A percentile compares a stretch with the other conserved stretches of the same genome.
Evolutionary conservation across 2,329 filamentous ascomycete genomes (phyloP).

Genomic region (Myriosclerotinia curreyana): DNA sequence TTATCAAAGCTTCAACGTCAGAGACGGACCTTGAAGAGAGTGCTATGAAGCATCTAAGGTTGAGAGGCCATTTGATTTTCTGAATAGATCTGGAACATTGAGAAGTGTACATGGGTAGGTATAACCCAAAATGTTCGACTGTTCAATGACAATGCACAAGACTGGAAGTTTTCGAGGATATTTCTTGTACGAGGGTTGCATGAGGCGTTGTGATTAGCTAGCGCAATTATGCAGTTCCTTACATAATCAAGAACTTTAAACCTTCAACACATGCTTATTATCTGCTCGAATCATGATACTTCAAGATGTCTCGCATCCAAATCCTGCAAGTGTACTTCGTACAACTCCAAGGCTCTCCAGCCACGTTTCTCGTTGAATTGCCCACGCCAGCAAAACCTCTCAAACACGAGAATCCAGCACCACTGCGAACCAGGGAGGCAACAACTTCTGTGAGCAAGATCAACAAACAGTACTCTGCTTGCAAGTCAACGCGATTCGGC

Average conservation of each 20-base stretch:
- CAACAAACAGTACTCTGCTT: neutral
- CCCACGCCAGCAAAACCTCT: neutral
- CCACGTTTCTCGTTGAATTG: neutral
- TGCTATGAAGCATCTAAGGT: too few species aligned
- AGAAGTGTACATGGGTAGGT: too few species aligned
- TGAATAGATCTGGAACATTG: too few species aligned
- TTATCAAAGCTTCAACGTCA: too few species aligned
- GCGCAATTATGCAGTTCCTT: neutral
- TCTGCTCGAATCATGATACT: neutral
- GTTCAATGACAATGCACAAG: neutral
- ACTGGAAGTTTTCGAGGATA: neutral
- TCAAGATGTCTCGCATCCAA: neutral
- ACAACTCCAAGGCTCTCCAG: neutral
- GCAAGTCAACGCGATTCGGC: neutral
- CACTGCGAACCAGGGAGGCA: neutral
- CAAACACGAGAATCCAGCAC: neutral
- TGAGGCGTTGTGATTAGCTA: neutral
- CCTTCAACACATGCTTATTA: neutral
- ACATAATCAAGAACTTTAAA: neutral
- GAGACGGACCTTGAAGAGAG: too few species aligned
- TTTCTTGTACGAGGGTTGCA: neutral
- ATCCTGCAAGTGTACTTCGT: neutral
- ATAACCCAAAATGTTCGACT: too few species aligned
- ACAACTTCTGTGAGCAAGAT: neutral
- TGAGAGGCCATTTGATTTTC: too few species aligned